These are phyloP conservation scores for Sporothrix dimorphospora DNA, from an alignment of 2,329 filamentous ascomycete species.

Conservation along the genomic window DNA sequence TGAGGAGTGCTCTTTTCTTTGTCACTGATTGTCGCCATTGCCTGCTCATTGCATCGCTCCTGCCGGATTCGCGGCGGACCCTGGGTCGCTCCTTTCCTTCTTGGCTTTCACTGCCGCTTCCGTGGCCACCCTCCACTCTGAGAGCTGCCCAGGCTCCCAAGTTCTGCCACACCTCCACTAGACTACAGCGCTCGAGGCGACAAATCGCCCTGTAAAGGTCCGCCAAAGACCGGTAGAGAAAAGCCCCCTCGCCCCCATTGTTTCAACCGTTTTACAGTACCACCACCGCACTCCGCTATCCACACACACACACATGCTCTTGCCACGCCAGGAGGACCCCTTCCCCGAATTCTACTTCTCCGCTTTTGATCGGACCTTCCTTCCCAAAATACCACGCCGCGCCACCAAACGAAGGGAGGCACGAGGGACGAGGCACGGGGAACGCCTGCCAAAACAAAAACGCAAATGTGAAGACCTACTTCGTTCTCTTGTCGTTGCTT, in stretches of 20 bases:
- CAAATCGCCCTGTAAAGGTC: background rate
- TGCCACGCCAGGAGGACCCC: conserved; percentile 3
- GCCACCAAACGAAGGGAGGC: background rate
- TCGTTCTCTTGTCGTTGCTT: too few species aligned
- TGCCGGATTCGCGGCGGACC: background rate
- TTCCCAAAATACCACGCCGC: background rate
- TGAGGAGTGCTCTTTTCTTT: background rate
- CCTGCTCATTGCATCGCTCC: background rate
- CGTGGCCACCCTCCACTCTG: background rate
- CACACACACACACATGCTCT: conserved; percentile 14
- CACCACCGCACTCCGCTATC: background rate
- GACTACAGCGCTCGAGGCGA: background rate
- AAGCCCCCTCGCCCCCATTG: background rate
- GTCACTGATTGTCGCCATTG: background rate
- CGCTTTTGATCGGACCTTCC: conserved; percentile 23
- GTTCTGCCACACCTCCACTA: too few species aligned
- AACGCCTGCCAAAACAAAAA: background rate
- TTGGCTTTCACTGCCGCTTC: background rate
- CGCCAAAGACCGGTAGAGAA: background rate
- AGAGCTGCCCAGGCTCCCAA: background rate
- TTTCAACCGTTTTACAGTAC: too few species aligned
- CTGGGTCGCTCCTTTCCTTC: background rate
- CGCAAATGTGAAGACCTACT: too few species aligned
- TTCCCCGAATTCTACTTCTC: conserved; percentile 21
- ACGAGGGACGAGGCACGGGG: background rate